Conservation (phyloP, 805 yeast species). For the Lachancea quebecensis region DNA sequence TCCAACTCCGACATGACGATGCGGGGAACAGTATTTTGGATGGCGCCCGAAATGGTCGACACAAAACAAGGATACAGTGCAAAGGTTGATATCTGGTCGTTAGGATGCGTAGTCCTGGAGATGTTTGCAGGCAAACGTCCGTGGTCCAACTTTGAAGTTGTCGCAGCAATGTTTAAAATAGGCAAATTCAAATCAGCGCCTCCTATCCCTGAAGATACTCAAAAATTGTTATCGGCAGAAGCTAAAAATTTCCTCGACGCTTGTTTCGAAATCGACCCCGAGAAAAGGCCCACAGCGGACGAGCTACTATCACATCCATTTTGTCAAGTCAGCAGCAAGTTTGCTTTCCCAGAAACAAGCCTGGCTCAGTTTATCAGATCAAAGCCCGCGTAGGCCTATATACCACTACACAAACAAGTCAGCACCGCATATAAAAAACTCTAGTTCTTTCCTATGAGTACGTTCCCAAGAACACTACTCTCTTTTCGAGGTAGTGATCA, state of each 20-base stretch:
- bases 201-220: slow-evolving; percentile 89
- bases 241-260: slow-evolving; percentile 67
- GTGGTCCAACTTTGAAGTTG: slow-evolving; percentile 93
- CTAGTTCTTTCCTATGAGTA: no score
- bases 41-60: slow-evolving; percentile 98
- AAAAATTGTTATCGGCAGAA: slow-evolving; percentile 49
- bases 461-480: no score
- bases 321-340: slow-evolving; percentile 35
- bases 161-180: slow-evolving; percentile 84
- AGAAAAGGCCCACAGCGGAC: slow-evolving; percentile 81
- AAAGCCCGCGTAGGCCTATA: no score
- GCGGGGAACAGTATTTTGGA: slow-evolving; percentile 99
- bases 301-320: slow-evolving; percentile 51
- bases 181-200: slow-evolving; percentile 89
- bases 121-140: slow-evolving; percentile 98
- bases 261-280: slow-evolving; percentile 76
- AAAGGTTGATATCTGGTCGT: slow-evolving; percentile 95
- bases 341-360: slow-evolving; percentile 47
- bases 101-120: slow-evolving; percentile 94
- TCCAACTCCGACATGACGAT: slow-evolving; percentile 93
- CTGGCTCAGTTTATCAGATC: slow-evolving; percentile 47
- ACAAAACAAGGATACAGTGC: slow-evolving; percentile 94
- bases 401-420: no score
- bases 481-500: no score
- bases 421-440: no score